phyloP scores from a whole-genome alignment of 805 yeast species.

The Kodamaea nitidulidarum region DNA sequence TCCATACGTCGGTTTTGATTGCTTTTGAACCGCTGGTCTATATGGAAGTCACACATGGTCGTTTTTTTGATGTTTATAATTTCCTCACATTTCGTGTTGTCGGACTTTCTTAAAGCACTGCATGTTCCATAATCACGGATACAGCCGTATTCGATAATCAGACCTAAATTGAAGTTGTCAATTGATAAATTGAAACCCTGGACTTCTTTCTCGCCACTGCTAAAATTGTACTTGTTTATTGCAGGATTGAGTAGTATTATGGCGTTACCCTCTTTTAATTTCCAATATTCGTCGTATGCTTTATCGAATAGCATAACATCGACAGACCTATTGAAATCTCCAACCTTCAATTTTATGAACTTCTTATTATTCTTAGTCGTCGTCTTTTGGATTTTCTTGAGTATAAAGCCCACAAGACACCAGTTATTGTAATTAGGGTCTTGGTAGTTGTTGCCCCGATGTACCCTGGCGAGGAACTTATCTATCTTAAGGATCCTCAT shows the following conservation, averaged over 20 bases:
- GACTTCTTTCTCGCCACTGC: slow-evolving; percentile 15
- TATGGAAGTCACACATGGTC: slow-evolving; percentile 68
- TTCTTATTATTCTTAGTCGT: slow-evolving; percentile 41
- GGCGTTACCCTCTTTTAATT: slow-evolving; percentile 68
- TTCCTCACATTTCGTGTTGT: slow-evolving; percentile 51
- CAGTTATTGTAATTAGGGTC: slow-evolving; percentile 75
- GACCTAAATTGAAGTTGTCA: slow-evolving; percentile 41
- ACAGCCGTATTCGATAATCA: slow-evolving; percentile 70
- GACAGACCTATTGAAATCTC: slow-evolving; percentile 62
- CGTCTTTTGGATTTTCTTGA: slow-evolving; percentile 52
- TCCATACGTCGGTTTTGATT: slow-evolving; percentile 69
- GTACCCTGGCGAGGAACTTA: slow-evolving; percentile 59
- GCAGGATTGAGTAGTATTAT: slow-evolving; percentile 73
- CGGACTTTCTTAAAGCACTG: slow-evolving; percentile 38
- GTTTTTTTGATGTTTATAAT: slow-evolving; percentile 55
- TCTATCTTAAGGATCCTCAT: slow-evolving; percentile 54
- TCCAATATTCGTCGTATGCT: slow-evolving; percentile 70
- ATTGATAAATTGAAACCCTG: slow-evolving; percentile 53
- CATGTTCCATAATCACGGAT: slow-evolving; percentile 69
- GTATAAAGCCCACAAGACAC: slow-evolving; percentile 71
- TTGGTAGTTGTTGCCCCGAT: slow-evolving; percentile 56
- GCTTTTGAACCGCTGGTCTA: slow-evolving; percentile 50
- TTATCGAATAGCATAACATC: slow-evolving; percentile 61
- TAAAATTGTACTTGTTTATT: slow-evolving; percentile 33
- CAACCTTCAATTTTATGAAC: slow-evolving; percentile 58